Evolutionary conservation across 495 filamentous ascomycete species (phyloP), one percentile per base, ranked within the genome.

Genomic region (Penicillium samsonianum): DNA sequence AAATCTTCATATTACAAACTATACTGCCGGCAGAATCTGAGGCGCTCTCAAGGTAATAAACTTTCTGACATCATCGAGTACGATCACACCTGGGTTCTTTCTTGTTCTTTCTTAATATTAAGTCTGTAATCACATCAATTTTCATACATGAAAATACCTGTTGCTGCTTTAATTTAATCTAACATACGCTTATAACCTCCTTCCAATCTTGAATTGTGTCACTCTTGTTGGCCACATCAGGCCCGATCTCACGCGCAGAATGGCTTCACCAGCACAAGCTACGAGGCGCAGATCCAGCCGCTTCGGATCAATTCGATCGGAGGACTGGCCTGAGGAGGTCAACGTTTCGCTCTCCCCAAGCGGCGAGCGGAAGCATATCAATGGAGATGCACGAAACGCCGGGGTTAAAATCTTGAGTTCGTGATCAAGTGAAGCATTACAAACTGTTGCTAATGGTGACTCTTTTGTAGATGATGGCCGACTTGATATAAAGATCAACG

Each of bases 401-500:
- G 68, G 68, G 1, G 68, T 71, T 25, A 56, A 50, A 44, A 57
- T 71, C 16, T 20, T 63, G 40, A 53, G 68, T 71, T 35, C 31
- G 60, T 31, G 6, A 41, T 12, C 17, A 38, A 19, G 1, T 9
- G 33, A 22, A 30, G 20, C 26, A 20, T 44, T 22, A 11, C 28
- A 20, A 11, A 16, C 16, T 37, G 17, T 20, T 10, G 26, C 50
- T 53, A 26, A 53, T 17, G 22, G 4, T 22, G 10, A 5, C 2
- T n/a, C 0, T 35, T 9, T 6, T 14, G 28, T 33, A 70, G 67
- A 60, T 7, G 68, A 71, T 35, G 68, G 68, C 2, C 61, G 68
- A 0, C 45, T 71, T 22, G 65, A 67, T 31, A 71, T 71, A 11
- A 60, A 58, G 2, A 68, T 71, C 25, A 57, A 64, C 35, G 51